phyloP scores from a whole-genome alignment of 2,329 filamentous ascomycete species.

The Penicillium sp. region DNA sequence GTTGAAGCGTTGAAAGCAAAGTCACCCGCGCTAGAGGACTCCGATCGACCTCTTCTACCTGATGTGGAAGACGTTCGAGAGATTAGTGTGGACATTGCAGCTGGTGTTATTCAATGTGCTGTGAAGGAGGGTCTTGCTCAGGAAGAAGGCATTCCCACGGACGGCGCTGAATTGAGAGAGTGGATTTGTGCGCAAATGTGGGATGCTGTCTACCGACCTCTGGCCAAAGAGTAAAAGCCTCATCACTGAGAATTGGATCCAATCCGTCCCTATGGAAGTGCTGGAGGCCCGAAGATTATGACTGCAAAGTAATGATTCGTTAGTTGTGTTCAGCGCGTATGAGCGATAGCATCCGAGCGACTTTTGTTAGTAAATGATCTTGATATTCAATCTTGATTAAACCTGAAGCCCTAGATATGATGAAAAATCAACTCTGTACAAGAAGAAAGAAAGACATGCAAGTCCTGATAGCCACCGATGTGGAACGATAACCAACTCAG shows the following conservation, averaged over 20 bases:
- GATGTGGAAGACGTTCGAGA: slow-evolving; percentile 76
- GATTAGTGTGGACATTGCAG: slow-evolving; percentile 78
- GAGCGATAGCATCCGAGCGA: background rate
- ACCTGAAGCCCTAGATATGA: slow-evolving; percentile 12
- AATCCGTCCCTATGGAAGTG: background rate
- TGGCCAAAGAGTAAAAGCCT: slow-evolving; percentile 25
- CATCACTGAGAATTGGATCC: background rate
- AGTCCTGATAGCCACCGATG: background rate
- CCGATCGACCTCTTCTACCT: slow-evolving; percentile 71
- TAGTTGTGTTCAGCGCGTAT: background rate
- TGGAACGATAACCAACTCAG: background rate
- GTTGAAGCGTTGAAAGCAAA: slow-evolving; percentile 73
- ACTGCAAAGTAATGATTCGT: background rate
- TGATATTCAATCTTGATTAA: slow-evolving; percentile 17
- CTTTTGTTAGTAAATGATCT: background rate
- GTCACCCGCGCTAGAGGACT: slow-evolving; percentile 72
- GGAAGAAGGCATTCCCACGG: slow-evolving; percentile 67
- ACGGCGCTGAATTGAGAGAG: slow-evolving; percentile 42
- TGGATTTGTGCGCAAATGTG: slow-evolving; percentile 53
- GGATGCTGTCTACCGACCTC: slow-evolving; percentile 46
- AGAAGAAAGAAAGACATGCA: slow-evolving; percentile 9
- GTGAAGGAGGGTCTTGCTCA: slow-evolving; percentile 71
- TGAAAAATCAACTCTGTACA: slow-evolving; percentile 14
- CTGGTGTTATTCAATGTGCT: slow-evolving; percentile 74
- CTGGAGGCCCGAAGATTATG: background rate